Conservation (phyloP, 2,329 filamentous ascomycete genomes). For the Fusarium redolens region DNA sequence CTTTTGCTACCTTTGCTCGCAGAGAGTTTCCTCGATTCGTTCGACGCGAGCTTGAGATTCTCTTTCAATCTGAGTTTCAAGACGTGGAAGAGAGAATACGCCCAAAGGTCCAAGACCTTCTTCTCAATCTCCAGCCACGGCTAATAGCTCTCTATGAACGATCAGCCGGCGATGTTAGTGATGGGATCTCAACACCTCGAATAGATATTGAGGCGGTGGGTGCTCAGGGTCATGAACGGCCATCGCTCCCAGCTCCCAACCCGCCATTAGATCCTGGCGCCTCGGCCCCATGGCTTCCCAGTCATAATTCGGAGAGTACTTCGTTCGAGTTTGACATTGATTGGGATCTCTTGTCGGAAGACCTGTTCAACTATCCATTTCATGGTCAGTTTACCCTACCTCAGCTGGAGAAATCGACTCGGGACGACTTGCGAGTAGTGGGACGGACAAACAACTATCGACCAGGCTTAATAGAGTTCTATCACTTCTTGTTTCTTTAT, state of each 20-base stretch:
- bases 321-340: neutral
- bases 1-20: neutral
- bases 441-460: neutral
- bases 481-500: neutral
- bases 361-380: too few relatives aligned
- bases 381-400: neutral
- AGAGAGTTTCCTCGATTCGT: neutral
- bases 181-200: neutral
- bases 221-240: neutral
- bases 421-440: too few relatives aligned
- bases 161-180: neutral
- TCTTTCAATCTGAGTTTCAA: neutral
- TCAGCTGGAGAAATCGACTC: neutral
- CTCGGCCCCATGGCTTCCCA: neutral
- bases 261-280: neutral
- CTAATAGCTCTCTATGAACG: neutral
- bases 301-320: neutral
- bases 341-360: neutral
- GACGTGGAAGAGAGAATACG: neutral
- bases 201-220: too few relatives aligned
- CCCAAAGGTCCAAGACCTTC: neutral
- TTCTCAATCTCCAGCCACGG: neutral
- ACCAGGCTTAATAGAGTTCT: neutral
- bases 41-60: neutral
- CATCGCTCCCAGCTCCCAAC: neutral